Evolutionary conservation across 805 yeast genomes (phyloP).

Genomic region (Soucietia sequanensis): DNA sequence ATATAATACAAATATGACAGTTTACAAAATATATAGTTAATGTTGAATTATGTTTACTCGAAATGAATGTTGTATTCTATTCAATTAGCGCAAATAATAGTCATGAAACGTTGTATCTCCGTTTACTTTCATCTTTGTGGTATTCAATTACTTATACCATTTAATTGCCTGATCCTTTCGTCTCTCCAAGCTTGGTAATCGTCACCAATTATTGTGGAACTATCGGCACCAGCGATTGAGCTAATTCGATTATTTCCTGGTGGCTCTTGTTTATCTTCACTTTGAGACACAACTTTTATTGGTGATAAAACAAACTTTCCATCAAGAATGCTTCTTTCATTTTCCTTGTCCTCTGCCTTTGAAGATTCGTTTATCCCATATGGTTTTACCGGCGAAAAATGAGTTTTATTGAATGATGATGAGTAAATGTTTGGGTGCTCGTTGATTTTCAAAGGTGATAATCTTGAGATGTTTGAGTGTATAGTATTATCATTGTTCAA

Average conservation of each 20-base stretch:
- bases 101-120: background rate
- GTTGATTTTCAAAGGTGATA: constrained; percentile 13
- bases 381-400: background rate
- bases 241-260: constrained; percentile 10
- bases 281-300: constrained; percentile 4
- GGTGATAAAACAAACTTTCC: constrained; percentile 11
- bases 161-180: constrained; percentile 30
- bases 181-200: constrained; percentile 42
- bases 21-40: background rate
- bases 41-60: background rate
- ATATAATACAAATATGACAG: too few relatives aligned
- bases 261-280: background rate
- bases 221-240: constrained; percentile 24
- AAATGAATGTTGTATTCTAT: background rate
- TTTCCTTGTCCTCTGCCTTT: constrained; percentile 1
- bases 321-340: background rate
- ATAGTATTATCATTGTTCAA: constrained; percentile 2
- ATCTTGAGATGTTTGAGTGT: constrained; percentile 6
- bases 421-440: constrained; percentile 1
- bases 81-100: background rate
- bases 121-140: too few relatives aligned
- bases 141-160: constrained; percentile 5
- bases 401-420: background rate
- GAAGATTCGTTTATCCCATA: background rate
- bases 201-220: constrained; percentile 38